Evolutionary conservation across 2,329 filamentous ascomycete species (phyloP), one percentile per base, ranked within the genome.

Genomic region (Colletotrichum sp.): DNA sequence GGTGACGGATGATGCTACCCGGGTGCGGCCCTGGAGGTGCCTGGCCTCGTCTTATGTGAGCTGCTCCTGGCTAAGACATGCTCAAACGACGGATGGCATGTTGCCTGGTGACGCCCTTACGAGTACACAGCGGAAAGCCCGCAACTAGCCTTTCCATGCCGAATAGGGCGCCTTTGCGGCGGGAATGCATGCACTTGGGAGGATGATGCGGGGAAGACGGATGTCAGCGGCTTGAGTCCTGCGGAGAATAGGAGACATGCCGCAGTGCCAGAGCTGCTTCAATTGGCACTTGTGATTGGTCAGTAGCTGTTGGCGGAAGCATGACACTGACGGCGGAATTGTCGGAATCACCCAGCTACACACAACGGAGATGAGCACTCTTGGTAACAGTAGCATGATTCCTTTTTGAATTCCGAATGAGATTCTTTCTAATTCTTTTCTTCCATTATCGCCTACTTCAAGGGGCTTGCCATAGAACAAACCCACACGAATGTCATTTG

Each of bases 161-260:
- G 73, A 75, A 32, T 6, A 18, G 34, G 28, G 39, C 13, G 34
- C 32, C 16, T 28, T 18, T 34, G 34, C 16, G 4, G 8, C 44
- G 10, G 44, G 44, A 52, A 52, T 52, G 44, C 44, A 22, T 66
- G 72, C 18, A n/a, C 48, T 10, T 39, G 8, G 24, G 68, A 75
- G 72, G 30, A 15, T 68, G 30, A 62, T 75, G 72, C 68, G 72
- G 72, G 68, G 72, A 70, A 75, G n/a, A 28, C 36, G 68, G 68
- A 30, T 63, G 60, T 39, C 68, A n/a, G 44, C 68, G 72, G 62
- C 62, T 55, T 7, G 52, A 12, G 7, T 9, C 8, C 24, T 75
- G 68, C 52, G 62, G 48, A 30, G 30, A 63, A 69, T 16, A 16
- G 13, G 16, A 16, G 9, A 48, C 18, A 44, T 22, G 6, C 10